A percentile compares a stretch with the other conserved stretches of the same genome.
Evolutionary conservation across 768 basidiomycete genomes (phyloP).

Genomic region (Tulasnella calospora): DNA sequence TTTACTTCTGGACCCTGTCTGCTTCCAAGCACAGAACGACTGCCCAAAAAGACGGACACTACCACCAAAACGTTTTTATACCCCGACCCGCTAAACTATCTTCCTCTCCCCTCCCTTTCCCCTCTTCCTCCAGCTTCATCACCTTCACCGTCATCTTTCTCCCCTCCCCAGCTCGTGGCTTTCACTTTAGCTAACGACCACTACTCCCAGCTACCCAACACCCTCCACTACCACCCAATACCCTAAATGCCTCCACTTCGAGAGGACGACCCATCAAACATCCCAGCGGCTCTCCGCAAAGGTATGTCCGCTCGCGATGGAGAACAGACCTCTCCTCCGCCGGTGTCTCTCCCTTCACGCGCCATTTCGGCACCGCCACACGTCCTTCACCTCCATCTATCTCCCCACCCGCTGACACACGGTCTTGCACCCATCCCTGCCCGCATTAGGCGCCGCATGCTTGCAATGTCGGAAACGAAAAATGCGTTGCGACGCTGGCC

Average conservation of each 20-base stretch:
- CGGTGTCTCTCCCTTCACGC: background rate
- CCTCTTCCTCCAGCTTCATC: background rate
- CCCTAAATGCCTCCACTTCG: conserved; percentile 2
- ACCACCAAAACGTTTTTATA: background rate
- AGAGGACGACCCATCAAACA: conserved; percentile 17
- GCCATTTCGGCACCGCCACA: conserved; percentile 4
- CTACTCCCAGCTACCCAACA: background rate
- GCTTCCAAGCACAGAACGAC: conserved; percentile 5
- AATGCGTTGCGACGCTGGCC: conserved; percentile 25
- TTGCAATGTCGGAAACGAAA: conserved; percentile 23
- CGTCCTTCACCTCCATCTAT: background rate
- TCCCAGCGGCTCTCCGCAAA: conserved; percentile 17
- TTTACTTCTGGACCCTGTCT: conserved; percentile 3
- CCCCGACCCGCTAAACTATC: background rate
- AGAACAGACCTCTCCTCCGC: background rate
- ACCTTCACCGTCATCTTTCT: background rate
- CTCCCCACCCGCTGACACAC: background rate
- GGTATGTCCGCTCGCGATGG: background rate
- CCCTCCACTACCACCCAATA: background rate
- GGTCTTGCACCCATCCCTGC: background rate
- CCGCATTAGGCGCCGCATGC: conserved; percentile 21
- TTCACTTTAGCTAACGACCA: background rate
- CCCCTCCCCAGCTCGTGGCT: background rate
- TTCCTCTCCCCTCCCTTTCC: background rate
- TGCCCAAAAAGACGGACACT: background rate